Conservation (phyloP, 1,284 basidiomycete species). For the Farysia itapuensis region DNA sequence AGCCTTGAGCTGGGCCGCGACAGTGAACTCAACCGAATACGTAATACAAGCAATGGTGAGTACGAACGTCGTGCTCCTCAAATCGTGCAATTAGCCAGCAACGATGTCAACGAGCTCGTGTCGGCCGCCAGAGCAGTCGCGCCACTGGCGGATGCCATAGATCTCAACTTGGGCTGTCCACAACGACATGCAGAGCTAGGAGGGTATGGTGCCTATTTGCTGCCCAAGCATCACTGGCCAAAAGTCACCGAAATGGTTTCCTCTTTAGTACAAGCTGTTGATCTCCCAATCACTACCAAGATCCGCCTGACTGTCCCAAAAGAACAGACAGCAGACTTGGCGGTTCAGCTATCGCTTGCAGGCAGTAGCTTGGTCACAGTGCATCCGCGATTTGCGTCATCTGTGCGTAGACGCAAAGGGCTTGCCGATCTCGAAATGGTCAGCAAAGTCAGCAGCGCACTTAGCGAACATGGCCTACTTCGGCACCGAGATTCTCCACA, state of each 20-base stretch:
- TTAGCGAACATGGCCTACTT: conserved; percentile 52
- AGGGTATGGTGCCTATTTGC: conserved; percentile 73
- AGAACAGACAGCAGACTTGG: conserved; percentile 66
- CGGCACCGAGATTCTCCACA: conserved; percentile 42
- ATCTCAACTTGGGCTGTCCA: conserved; percentile 71
- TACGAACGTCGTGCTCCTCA: conserved; percentile 61
- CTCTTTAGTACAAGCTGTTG: conserved; percentile 57
- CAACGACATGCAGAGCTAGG: conserved; percentile 70
- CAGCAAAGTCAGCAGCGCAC: conserved; percentile 63
- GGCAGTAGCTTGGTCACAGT: conserved; percentile 71
- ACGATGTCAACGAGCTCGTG: conserved; percentile 68
- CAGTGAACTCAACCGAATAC: conserved; percentile 11
- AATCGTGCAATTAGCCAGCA: conserved; percentile 73
- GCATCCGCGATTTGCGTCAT: conserved; percentile 72
- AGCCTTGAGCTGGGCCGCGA: conserved; percentile 25
- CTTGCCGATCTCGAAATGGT: conserved; percentile 70
- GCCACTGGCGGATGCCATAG: conserved; percentile 65
- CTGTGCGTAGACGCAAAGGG: conserved; percentile 69
- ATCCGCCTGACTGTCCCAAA: conserved; percentile 64
- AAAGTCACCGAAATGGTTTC: conserved; percentile 68
- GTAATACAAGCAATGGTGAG: neutral
- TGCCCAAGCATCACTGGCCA: conserved; percentile 71
- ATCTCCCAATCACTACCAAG: conserved; percentile 68
- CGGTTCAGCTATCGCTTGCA: conserved; percentile 66
- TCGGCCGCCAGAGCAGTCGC: conserved; percentile 68